These are phyloP conservation scores for Pseudognaphalium luteoalbum DNA, from an alignment of 129 eudicot species.

Conservation along the genomic window DNA sequence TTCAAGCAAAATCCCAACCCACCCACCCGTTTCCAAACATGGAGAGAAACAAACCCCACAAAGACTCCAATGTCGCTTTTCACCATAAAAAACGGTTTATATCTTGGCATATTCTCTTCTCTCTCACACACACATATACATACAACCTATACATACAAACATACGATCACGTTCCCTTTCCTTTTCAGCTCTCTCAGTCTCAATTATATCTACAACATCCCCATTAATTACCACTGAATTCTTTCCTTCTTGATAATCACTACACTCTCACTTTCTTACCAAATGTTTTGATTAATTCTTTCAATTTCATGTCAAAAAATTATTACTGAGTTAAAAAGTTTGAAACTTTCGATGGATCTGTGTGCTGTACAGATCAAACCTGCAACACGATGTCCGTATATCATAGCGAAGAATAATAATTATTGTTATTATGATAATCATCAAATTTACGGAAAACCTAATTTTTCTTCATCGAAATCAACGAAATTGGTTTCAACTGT, in stretches of 20 bases:
- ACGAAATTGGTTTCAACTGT: conserved; percentile 20
- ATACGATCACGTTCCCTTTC: conserved; percentile 20
- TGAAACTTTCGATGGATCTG: conserved; percentile 47
- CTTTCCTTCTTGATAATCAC: conserved; percentile 21
- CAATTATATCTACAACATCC: conserved; percentile 4
- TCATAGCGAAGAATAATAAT: neutral
- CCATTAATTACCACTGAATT: conserved; percentile 34
- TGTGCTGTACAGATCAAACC: conserved; percentile 46
- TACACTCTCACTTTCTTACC: neutral
- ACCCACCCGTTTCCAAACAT: neutral
- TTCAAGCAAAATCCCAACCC: neutral
- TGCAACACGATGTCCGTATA: conserved; percentile 33
- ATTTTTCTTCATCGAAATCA: conserved; percentile 20
- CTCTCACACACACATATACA: conserved; percentile 25
- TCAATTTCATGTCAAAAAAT: neutral
- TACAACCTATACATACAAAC: conserved; percentile 1
- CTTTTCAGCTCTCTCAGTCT: conserved; percentile 25
- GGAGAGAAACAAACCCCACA: neutral
- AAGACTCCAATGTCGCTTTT: neutral
- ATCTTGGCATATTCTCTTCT: conserved; percentile 15
- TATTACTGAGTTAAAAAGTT: neutral
- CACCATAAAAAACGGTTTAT: conserved; percentile 30
- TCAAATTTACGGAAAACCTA: conserved; percentile 29
- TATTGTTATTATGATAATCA: conserved; percentile 17
- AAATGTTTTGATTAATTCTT: neutral